phyloP scores from a whole-genome alignment of 148 eudicot species.

The Vaccinium vitisidaea region DNA sequence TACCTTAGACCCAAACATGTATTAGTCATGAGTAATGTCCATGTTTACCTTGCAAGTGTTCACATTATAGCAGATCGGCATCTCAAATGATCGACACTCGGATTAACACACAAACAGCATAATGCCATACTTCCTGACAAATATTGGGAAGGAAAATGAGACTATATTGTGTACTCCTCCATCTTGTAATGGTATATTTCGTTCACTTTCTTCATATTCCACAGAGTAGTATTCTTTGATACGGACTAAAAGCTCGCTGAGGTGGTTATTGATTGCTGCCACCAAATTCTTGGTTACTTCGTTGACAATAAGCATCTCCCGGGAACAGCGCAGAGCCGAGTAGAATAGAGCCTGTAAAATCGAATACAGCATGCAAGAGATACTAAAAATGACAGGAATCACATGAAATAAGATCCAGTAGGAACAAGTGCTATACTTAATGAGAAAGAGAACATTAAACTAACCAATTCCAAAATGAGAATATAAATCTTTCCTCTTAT shows the following conservation, averaged over 20 bases:
- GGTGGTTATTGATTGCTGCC: constrained; percentile 61
- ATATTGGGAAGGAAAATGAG: too few relatives aligned
- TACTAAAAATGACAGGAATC: background rate
- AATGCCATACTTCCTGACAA: too few relatives aligned
- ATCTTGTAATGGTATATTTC: constrained; percentile 91
- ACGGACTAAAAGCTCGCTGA: constrained; percentile 73
- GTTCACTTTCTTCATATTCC: constrained; percentile 67
- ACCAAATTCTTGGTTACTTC: constrained; percentile 61
- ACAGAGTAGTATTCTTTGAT: constrained; percentile 86
- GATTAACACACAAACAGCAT: too few relatives aligned
- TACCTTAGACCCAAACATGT: too few relatives aligned
- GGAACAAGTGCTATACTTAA: background rate
- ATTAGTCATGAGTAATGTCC: too few relatives aligned
- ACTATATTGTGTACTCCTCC: too few relatives aligned
- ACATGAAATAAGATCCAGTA: background rate
- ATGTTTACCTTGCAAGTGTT: too few relatives aligned
- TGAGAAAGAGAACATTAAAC: background rate
- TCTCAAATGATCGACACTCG: too few relatives aligned
- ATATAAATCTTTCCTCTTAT: background rate
- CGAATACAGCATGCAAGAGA: background rate
- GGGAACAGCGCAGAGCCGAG: constrained; percentile 75
- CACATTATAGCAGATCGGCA: too few relatives aligned
- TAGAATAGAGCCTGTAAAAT: constrained; percentile 71
- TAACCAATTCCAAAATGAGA: background rate
- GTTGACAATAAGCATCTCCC: constrained; percentile 66